These are phyloP conservation scores for Nannochloris sp. DNA, from an alignment of 139 green algal genomes.

Conservation along the genomic window DNA sequence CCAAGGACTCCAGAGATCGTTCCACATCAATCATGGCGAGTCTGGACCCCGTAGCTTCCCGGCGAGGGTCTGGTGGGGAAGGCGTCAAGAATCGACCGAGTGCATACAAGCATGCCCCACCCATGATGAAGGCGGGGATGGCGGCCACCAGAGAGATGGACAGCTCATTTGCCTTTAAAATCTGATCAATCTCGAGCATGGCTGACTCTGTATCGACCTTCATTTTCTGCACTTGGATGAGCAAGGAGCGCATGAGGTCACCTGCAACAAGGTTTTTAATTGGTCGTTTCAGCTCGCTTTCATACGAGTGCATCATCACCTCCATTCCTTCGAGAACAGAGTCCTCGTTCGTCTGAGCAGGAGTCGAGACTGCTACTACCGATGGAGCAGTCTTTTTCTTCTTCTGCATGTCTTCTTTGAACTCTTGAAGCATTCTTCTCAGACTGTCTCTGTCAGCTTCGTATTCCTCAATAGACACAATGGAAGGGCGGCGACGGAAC, in stretches of 20 bases:
- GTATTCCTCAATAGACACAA: constrained; percentile 56
- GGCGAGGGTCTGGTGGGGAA: constrained; percentile 40
- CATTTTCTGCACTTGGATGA: constrained; percentile 89
- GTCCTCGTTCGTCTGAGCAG: background rate
- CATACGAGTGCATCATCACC: constrained; percentile 64
- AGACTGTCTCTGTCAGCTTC: constrained; percentile 55
- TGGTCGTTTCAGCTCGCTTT: constrained; percentile 50
- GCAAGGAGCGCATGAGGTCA: constrained; percentile 61
- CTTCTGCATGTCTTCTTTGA: constrained; percentile 35
- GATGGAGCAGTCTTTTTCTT: constrained; percentile 4
- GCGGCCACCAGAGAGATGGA: constrained; percentile 69
- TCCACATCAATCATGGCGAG: constrained; percentile 57
- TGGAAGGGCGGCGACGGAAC: constrained; percentile 50
- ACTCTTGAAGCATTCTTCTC: constrained; percentile 73
- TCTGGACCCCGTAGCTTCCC: constrained; percentile 44
- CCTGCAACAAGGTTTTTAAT: constrained; percentile 70
- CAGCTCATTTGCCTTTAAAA: constrained; percentile 81
- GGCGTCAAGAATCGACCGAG: constrained; percentile 33
- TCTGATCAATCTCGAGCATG: constrained; percentile 93
- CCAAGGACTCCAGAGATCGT: constrained; percentile 23
- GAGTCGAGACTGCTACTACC: background rate
- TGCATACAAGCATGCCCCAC: constrained; percentile 20
- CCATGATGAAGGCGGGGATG: constrained; percentile 56
- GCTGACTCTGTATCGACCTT: constrained; percentile 83
- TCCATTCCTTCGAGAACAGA: constrained; percentile 51